Conservation (phyloP, 169 alveolate species). For the Plasmodium gonderi region DNA sequence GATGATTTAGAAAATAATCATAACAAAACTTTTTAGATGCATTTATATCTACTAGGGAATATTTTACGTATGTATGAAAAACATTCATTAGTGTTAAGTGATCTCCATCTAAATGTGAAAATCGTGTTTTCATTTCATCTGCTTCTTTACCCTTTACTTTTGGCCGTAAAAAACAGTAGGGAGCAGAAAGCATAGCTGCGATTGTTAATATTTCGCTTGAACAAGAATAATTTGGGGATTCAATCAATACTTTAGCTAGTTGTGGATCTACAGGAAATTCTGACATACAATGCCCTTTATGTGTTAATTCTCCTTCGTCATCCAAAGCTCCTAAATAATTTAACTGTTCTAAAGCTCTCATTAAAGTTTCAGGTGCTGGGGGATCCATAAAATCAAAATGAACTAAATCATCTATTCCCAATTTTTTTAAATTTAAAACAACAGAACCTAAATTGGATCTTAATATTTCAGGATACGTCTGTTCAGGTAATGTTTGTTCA, state of each 20-base stretch:
- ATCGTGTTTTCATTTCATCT: slow-evolving; percentile 93
- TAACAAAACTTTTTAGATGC: slow-evolving; percentile 91
- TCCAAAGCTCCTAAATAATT: slow-evolving; percentile 97
- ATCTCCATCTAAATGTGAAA: slow-evolving; percentile 97
- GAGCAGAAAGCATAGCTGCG: slow-evolving; percentile 94
- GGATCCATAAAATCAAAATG: slow-evolving; percentile 99
- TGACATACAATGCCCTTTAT: slow-evolving; percentile 96
- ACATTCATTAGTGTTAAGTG: slow-evolving; percentile 96
- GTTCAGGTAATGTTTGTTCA: slow-evolving; percentile 93
- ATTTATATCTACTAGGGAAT: slow-evolving; percentile 76
- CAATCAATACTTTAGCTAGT: slow-evolving; percentile 93
- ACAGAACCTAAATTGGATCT: slow-evolving; percentile 97
- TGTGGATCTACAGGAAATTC: slow-evolving; percentile 99
- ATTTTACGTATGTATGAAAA: slow-evolving; percentile 74
- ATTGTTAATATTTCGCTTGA: slow-evolving; percentile 92
- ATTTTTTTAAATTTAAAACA: slow-evolving; percentile 95
- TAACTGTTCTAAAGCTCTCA: slow-evolving; percentile 97
- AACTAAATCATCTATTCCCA: slow-evolving; percentile 97
- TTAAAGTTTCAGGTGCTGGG: slow-evolving; percentile 99
- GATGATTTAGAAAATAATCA: slow-evolving; percentile 89
- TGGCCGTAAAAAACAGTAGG: slow-evolving; percentile 94
- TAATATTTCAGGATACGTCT: slow-evolving; percentile 98
- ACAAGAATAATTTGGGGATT: slow-evolving; percentile 89
- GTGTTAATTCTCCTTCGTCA: slow-evolving; percentile 98
- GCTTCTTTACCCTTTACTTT: slow-evolving; percentile 91